Conservation (phyloP, 2,329 filamentous ascomycete species). For the Pleoardoris graminearum region DNA sequence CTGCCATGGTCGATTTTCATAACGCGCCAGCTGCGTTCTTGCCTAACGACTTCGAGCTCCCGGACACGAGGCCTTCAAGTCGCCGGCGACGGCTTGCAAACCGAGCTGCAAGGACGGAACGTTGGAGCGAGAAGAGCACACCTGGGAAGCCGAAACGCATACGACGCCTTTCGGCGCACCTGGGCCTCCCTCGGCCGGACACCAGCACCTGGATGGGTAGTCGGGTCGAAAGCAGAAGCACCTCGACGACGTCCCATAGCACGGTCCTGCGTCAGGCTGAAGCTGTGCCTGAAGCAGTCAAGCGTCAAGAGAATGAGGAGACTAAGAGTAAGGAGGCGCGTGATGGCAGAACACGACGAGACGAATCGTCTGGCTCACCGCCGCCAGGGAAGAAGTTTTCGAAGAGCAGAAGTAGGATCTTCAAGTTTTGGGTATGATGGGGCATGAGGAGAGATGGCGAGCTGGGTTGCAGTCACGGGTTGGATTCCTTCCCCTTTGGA, state of each 20-base stretch:
- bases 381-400: conserved; percentile 32
- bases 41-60: conserved; percentile 53
- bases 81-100: conserved; percentile 35
- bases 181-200: conserved; percentile 35
- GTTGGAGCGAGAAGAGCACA: conserved; percentile 26
- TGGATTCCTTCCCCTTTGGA: conserved; percentile 1
- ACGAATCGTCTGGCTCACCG: conserved; percentile 8
- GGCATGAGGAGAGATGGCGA: conserved; percentile 9
- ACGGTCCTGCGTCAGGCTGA: conserved; percentile 23
- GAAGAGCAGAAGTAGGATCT: conserved; percentile 42
- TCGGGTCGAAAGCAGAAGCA: conserved; percentile 19
- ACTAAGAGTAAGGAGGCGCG: conserved; percentile 19
- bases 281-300: conserved; percentile 9
- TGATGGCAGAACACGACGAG: conserved; percentile 13
- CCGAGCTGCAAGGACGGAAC: conserved; percentile 26
- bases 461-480: background rate
- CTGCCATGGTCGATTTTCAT: conserved; percentile 51
- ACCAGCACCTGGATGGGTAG: conserved; percentile 18
- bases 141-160: conserved; percentile 31
- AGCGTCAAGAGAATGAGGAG: conserved; percentile 20
- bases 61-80: conserved; percentile 28
- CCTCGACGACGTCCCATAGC: conserved; percentile 25
- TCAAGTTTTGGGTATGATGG: conserved; percentile 42
- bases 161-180: conserved; percentile 37
- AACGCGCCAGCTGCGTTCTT: conserved; percentile 53